Percentiles rank a stretch among this genome's conserved stretches.
Evolutionary conservation across 805 yeast genomes (phyloP).

Genomic region (Starmerella riodocensis): DNA sequence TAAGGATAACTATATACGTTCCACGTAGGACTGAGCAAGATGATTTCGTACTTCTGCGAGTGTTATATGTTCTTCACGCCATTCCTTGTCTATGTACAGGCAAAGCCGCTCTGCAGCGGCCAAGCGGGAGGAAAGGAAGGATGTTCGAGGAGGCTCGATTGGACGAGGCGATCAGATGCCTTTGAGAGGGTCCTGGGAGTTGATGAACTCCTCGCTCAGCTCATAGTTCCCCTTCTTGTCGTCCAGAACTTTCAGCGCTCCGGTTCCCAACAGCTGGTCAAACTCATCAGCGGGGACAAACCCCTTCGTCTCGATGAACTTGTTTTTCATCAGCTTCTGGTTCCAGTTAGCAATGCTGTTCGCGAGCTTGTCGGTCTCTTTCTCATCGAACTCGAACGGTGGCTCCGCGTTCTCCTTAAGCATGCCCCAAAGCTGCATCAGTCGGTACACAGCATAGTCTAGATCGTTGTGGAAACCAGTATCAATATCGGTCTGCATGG

Average conservation of each 20-base stretch:
- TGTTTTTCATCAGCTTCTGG: constrained; percentile 49
- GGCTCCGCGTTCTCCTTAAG: constrained; percentile 26
- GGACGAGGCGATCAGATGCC: not conserved
- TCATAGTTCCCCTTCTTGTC: constrained; percentile 39
- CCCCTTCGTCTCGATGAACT: constrained; percentile 82
- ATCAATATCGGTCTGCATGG: constrained; percentile 21
- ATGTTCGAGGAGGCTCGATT: no score
- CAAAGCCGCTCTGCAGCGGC: no score
- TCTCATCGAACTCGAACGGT: constrained; percentile 51
- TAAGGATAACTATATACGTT: no score
- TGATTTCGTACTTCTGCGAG: not conserved
- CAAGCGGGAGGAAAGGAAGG: not conserved
- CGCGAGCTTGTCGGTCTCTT: constrained; percentile 46
- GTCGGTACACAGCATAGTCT: constrained; percentile 18
- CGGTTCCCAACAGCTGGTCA: constrained; percentile 51
- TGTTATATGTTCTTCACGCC: not conserved
- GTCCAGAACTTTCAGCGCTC: constrained; percentile 48
- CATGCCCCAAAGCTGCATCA: constrained; percentile 18
- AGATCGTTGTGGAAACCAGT: constrained; percentile 21
- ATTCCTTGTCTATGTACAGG: no score
- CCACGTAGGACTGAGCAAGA: no score
- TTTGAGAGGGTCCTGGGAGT: constrained; percentile 14
- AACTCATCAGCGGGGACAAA: constrained; percentile 96
- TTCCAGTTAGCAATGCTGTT: constrained; percentile 53
- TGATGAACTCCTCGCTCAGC: constrained; percentile 20